Percentiles rank a stretch among this genome's conserved stretches.
Evolutionary conservation across 805 yeast genomes (phyloP).

Genomic region (Kluyveromyces siamensis): DNA sequence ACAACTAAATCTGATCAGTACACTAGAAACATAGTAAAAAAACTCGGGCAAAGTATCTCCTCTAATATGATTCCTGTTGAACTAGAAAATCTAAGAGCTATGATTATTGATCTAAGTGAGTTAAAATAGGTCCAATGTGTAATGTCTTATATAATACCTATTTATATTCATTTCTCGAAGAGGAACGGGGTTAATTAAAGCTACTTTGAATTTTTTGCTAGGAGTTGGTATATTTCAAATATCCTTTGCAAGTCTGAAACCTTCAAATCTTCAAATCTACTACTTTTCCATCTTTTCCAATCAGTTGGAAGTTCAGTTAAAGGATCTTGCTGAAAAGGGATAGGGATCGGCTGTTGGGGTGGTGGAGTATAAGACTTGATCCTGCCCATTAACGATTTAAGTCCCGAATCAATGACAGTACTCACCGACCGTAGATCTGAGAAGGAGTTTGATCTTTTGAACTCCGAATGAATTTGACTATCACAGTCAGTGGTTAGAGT

Average conservation of each 20-base stretch:
- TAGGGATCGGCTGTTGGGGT: neutral
- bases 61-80: neutral
- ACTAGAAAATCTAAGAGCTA: neutral
- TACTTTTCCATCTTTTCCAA: slow-evolving; percentile 17
- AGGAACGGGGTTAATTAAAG: neutral
- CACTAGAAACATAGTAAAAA: slow-evolving; percentile 13
- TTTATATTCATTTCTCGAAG: neutral
- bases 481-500: slow-evolving; percentile 8
- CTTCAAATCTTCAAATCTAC: slow-evolving; percentile 24
- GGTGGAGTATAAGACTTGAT: slow-evolving; percentile 27
- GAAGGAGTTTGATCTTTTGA: slow-evolving; percentile 17
- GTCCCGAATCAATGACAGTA: slow-evolving; percentile 22
- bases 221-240: slow-evolving; percentile 23
- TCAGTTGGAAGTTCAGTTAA: slow-evolving; percentile 6
- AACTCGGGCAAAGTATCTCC: slow-evolving; percentile 7
- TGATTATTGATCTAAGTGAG: slow-evolving; percentile 2
- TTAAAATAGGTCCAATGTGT: neutral
- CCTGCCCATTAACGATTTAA: slow-evolving; percentile 23
- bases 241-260: slow-evolving; percentile 20
- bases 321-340: neutral
- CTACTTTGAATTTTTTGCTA: slow-evolving; percentile 3
- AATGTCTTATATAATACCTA: neutral
- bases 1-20: slow-evolving; percentile 21
- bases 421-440: slow-evolving; percentile 21
- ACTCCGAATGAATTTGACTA: slow-evolving; percentile 8